These are phyloP conservation scores for Mortierella sp. DNA, from an alignment of 371 early-diverging fungal genomes.

Conservation along the genomic window DNA sequence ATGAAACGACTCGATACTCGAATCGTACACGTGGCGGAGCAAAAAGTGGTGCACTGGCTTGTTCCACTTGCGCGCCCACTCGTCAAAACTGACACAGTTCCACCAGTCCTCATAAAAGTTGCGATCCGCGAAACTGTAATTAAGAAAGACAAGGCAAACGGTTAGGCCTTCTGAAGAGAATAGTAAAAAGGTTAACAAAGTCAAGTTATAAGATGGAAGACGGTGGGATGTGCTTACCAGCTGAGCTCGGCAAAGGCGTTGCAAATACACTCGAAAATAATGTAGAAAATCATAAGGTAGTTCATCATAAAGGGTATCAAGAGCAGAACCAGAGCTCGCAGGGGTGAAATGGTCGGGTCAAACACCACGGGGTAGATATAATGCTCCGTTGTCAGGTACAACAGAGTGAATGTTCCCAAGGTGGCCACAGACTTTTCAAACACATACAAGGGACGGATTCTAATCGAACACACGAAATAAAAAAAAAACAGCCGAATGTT, in stretches of 20 bases:
- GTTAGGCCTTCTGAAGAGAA: no score
- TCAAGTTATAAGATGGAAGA: neutral
- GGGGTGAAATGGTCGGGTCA: conserved; percentile 68
- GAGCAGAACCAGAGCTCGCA: conserved; percentile 75
- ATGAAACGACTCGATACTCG: conserved; percentile 82
- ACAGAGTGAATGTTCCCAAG: conserved; percentile 82
- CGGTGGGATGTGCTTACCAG: conserved; percentile 58
- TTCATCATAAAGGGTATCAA: conserved; percentile 91
- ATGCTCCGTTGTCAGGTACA: conserved; percentile 90
- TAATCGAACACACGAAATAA: conserved; percentile 30
- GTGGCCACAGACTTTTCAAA: conserved; percentile 88
- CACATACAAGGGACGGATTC: conserved; percentile 90
- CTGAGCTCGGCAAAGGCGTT: conserved; percentile 97
- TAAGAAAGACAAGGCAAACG: neutral
- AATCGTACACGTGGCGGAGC: conserved; percentile 92
- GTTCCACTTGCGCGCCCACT: conserved; percentile 99
- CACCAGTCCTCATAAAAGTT: conserved; percentile 99
- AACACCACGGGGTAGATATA: conserved; percentile 88
- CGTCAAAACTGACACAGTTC: conserved; percentile 94
- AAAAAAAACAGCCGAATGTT: conserved; percentile 4
- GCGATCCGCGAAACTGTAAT: conserved; percentile 91
- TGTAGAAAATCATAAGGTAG: conserved; percentile 92
- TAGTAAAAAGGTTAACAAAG: neutral
- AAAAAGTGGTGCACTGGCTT: conserved; percentile 97
- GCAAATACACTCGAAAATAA: conserved; percentile 96